Conservation (phyloP, 805 yeast genomes). For the Lachancea meyersii region DNA sequence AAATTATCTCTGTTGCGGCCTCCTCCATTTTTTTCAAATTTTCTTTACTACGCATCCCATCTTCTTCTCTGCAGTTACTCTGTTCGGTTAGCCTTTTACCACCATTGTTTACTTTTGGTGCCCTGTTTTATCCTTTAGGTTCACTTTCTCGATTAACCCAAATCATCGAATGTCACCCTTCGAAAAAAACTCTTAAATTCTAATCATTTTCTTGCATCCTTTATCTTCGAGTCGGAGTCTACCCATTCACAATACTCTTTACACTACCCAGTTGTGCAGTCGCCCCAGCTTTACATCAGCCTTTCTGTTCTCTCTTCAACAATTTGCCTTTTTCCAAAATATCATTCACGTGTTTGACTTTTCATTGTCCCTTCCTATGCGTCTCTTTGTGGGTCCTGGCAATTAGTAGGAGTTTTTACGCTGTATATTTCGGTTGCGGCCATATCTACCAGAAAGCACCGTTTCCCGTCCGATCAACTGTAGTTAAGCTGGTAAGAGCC, state of each 20-base stretch:
- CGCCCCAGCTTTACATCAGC: neutral
- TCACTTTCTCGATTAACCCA: neutral
- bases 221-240: neutral
- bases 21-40: too few species aligned
- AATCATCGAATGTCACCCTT: constrained; percentile 2
- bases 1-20: too few species aligned
- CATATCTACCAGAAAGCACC: constrained; percentile 55
- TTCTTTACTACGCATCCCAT: too few species aligned
- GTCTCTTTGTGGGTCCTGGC: constrained; percentile 22
- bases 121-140: neutral
- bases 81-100: neutral
- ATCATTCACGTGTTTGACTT: neutral
- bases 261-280: neutral
- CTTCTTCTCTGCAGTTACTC: too few species aligned
- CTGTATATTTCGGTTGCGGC: constrained; percentile 43
- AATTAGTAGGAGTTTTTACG: constrained; percentile 1
- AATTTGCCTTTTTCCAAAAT: neutral
- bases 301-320: neutral
- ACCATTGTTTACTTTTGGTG: neutral
- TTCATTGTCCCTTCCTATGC: constrained; percentile 37
- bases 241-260: neutral
- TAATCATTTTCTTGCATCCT: neutral
- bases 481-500: constrained; percentile 54
- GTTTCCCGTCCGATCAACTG: constrained; percentile 59
- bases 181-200: constrained; percentile 5